Evolutionary conservation across 306 rosid genomes (phyloP).

Genomic region (Gynostemma pentaphyllum): DNA sequence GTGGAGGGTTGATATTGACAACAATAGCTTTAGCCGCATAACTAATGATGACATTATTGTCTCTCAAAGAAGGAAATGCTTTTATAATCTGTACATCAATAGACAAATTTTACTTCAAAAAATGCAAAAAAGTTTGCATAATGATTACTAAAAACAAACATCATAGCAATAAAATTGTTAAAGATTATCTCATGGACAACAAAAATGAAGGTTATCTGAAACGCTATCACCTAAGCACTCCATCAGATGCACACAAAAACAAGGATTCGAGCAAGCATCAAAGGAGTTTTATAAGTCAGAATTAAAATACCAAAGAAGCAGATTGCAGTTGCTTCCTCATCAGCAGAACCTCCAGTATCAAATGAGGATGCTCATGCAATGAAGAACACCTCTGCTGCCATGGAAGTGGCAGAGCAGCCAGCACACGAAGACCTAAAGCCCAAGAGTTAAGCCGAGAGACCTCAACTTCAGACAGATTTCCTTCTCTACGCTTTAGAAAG

Average conservation of each 20-base stretch:
- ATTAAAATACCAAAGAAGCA: conserved; percentile 59
- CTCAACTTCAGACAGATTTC: conserved; percentile 79
- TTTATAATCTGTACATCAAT: conserved; percentile 52
- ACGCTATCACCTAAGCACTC: neutral
- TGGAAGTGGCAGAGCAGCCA: conserved; percentile 83
- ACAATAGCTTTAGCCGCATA: conserved; percentile 79
- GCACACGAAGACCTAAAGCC: conserved; percentile 98
- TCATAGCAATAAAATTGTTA: too few species aligned
- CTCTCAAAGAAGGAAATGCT: conserved; percentile 82
- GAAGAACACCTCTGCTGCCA: conserved; percentile 99
- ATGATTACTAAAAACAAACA: neutral
- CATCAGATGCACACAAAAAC: conserved; percentile 1
- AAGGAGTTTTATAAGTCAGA: conserved; percentile 12
- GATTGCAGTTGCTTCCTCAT: conserved; percentile 97
- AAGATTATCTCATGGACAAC: too few species aligned
- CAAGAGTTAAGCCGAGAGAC: conserved; percentile 88
- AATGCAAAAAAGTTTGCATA: neutral
- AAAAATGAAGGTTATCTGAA: neutral
- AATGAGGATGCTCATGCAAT: conserved; percentile 86
- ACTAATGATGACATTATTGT: conserved; percentile 57
- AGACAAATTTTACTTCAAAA: neutral
- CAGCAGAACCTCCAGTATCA: conserved; percentile 84
- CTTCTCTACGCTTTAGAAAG: conserved; percentile 95
- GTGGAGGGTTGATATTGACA: conserved; percentile 69
- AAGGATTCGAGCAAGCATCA: conserved; percentile 1